These are phyloP conservation scores for Ogataea parapolymorpha DNA, from an alignment of 805 yeast genomes.

Conservation along the genomic window DNA sequence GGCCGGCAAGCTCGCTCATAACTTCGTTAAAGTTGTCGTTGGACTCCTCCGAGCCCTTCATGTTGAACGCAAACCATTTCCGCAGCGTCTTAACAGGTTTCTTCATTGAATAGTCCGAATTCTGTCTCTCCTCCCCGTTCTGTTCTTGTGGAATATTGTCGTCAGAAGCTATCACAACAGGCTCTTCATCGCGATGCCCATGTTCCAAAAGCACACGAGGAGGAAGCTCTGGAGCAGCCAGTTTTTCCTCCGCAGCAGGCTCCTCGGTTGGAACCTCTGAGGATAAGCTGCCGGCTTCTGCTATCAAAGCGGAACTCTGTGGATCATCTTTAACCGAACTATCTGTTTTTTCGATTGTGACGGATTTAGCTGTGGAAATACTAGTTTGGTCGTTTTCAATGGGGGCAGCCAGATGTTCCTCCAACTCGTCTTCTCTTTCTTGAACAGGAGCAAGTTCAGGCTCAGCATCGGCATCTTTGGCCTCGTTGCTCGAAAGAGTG, in stretches of 20 bases:
- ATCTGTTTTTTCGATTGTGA: neutral
- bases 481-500: neutral
- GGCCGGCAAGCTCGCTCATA: slow-evolving; percentile 23
- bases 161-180: slow-evolving; percentile 13
- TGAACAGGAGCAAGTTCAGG: neutral
- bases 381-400: slow-evolving; percentile 1
- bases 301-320: neutral
- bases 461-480: neutral
- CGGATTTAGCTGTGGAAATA: slow-evolving; percentile 3
- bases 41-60: slow-evolving; percentile 25
- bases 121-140: slow-evolving; percentile 5
- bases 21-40: slow-evolving; percentile 17
- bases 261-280: neutral
- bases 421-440: neutral
- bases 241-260: neutral
- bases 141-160: slow-evolving; percentile 5
- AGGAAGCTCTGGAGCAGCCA: neutral
- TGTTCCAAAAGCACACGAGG: slow-evolving; percentile 27
- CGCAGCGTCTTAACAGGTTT: slow-evolving; percentile 12
- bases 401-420: neutral
- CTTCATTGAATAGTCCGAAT: slow-evolving; percentile 4
- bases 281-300: neutral
- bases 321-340: neutral
- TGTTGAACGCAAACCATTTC: slow-evolving; percentile 32
- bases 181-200: slow-evolving; percentile 33